A percentile compares a stretch with the other conserved stretches of the same genome.
Evolutionary conservation across 257 asterid genomes (phyloP).

Genomic region (Solanum virginianum): DNA sequence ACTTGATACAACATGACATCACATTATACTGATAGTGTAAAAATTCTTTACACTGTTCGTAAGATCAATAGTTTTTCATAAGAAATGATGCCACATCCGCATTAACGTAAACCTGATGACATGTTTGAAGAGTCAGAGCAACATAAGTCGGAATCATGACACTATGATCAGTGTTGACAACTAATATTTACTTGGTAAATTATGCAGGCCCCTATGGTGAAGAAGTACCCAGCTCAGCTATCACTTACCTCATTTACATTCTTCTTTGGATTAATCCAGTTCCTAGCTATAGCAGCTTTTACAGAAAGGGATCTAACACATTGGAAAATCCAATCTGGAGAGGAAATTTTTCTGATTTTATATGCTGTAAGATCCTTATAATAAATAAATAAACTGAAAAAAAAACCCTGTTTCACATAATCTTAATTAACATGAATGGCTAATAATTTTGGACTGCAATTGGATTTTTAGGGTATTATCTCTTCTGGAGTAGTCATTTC

Average conservation of each 20-base stretch:
- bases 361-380: conserved; percentile 45
- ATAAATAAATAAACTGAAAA: not conserved
- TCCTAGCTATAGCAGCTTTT: conserved; percentile 70
- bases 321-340: conserved; percentile 62
- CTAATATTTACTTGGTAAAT: not conserved
- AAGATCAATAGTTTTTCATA: too few species aligned
- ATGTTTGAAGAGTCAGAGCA: too few species aligned
- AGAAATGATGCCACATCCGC: too few species aligned
- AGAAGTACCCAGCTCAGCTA: conserved; percentile 83
- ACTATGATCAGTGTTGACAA: too few species aligned
- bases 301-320: conserved; percentile 50
- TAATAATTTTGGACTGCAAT: not conserved
- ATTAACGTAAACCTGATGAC: too few species aligned
- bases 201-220: conserved; percentile 70
- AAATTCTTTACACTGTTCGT: not conserved
- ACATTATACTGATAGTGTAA: not conserved
- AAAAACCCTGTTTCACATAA: not conserved
- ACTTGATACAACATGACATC: not conserved
- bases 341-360: conserved; percentile 59
- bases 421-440: not conserved
- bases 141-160: too few species aligned
- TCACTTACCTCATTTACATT: conserved; percentile 76
- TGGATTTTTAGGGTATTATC: conserved; percentile 55
- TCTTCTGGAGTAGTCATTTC: conserved; percentile 73
- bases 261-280: conserved; percentile 73